Conservation (phyloP, 2,329 filamentous ascomycete species). For the Plectosphaerella plurivora region DNA sequence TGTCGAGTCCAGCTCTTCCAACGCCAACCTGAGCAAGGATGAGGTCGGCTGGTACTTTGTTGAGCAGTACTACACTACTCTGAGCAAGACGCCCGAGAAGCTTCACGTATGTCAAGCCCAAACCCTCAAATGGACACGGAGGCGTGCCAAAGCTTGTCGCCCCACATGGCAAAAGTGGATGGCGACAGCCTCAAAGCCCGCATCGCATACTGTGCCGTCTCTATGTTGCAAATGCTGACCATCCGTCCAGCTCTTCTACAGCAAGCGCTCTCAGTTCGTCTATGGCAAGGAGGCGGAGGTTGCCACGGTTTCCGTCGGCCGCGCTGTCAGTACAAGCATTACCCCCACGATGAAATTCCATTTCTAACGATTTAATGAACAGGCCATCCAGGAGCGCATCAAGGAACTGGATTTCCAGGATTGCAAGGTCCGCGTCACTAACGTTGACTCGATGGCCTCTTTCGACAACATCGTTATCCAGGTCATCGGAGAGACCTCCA, state of each 20-base stretch:
- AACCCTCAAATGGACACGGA: too few species aligned
- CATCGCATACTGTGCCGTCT: neutral
- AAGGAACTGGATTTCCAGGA: constrained; percentile 91
- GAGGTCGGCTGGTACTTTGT: constrained; percentile 99
- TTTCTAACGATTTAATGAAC: neutral
- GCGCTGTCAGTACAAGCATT: constrained; percentile 60
- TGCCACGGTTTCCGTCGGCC: constrained; percentile 79
- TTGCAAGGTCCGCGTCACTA: constrained; percentile 96
- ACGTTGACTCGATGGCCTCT: constrained; percentile 93
- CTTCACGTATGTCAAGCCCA: constrained; percentile 60
- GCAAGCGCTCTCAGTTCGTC: constrained; percentile 92
- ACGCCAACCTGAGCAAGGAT: constrained; percentile 66
- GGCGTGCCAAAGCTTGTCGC: neutral
- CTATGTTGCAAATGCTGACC: neutral
- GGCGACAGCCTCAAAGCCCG: neutral
- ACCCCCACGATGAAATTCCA: constrained; percentile 3
- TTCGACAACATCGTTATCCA: constrained; percentile 94
- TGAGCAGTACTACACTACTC: constrained; percentile 96
- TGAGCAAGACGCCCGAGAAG: constrained; percentile 91
- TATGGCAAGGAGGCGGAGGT: constrained; percentile 88
- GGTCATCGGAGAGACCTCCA: constrained; percentile 96
- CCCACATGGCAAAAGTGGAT: neutral
- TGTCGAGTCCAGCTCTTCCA: constrained; percentile 26
- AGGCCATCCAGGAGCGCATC: constrained; percentile 94
- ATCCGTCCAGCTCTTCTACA: constrained; percentile 73